Conservation (phyloP, 257 asterid species). For the Penstemon barbatus region DNA sequence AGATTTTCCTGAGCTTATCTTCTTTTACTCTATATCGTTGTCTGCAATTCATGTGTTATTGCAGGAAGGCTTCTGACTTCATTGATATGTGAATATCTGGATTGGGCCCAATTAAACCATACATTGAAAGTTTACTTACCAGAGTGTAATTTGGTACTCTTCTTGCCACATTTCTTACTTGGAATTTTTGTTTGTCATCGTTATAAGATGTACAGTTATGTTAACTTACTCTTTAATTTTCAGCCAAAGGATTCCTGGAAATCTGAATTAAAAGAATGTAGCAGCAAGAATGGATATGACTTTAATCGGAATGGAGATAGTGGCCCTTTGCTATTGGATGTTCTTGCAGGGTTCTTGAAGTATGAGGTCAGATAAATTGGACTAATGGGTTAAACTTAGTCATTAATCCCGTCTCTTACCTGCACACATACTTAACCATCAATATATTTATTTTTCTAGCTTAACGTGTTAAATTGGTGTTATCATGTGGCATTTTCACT, state of each 20-base stretch:
- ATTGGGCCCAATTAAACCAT: conserved; percentile 91
- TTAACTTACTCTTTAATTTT: conserved; percentile 27
- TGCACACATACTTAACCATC: conserved; percentile 3
- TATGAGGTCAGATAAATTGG: conserved; percentile 68
- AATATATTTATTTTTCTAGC: conserved; percentile 2
- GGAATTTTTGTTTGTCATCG: conserved; percentile 11
- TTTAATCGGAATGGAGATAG: conserved; percentile 86
- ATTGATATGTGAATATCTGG: conserved; percentile 85
- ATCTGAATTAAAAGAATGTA: conserved; percentile 85
- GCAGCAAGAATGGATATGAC: conserved; percentile 93
- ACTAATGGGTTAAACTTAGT: background rate
- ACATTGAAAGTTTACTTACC: conserved; percentile 85
- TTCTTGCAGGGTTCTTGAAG: conserved; percentile 97
- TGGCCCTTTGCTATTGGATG: conserved; percentile 95
- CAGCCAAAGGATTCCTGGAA: conserved; percentile 95
- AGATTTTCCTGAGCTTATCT: conserved; percentile 10
- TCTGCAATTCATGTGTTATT: conserved; percentile 24
- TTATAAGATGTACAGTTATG: conserved; percentile 8
- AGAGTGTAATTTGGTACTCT: conserved; percentile 77
- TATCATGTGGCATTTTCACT: conserved; percentile 11
- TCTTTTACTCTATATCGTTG: background rate
- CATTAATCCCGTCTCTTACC: conserved; percentile 9
- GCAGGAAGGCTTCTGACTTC: conserved; percentile 87
- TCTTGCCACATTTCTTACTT: conserved; percentile 10
- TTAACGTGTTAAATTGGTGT: conserved; percentile 7